Evolutionary conservation across 1,139 yeast genomes (phyloP).

Genomic region (Pichia kudriavzevii): DNA sequence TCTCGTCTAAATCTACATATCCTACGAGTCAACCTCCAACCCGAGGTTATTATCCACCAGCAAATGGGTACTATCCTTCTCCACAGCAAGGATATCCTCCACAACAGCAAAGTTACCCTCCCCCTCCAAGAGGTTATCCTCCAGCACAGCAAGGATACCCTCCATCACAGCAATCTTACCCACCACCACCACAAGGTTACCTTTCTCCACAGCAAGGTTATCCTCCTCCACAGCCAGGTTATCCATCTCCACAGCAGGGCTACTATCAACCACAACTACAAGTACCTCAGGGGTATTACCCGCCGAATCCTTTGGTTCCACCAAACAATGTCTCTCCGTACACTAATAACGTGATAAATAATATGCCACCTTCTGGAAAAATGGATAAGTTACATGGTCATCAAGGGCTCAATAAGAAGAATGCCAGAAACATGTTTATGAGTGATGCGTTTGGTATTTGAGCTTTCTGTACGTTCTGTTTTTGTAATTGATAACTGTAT

Average conservation of each 20-base stretch:
- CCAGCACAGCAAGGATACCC: background rate
- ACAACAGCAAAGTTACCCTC: background rate
- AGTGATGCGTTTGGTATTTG: conserved; percentile 28
- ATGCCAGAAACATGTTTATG: conserved; percentile 28
- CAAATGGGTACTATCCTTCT: too few relatives aligned
- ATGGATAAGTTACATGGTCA: conserved; percentile 24
- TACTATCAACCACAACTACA: conserved; percentile 3
- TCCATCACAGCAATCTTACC: background rate
- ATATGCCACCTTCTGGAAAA: conserved; percentile 22
- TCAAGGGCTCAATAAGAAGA: conserved; percentile 18
- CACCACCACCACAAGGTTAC: background rate
- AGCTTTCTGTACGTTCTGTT: too few relatives aligned
- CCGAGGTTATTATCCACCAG: too few relatives aligned
- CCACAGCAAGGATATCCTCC: conserved; percentile 8
- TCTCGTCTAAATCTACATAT: too few relatives aligned
- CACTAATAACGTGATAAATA: conserved; percentile 19
- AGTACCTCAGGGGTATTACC: background rate
- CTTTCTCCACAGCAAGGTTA: conserved; percentile 3
- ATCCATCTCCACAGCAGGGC: conserved; percentile 1
- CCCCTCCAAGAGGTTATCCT: conserved; percentile 1
- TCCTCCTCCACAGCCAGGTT: conserved; percentile 4
- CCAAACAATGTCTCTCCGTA: conserved; percentile 6
- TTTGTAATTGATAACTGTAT: too few relatives aligned
- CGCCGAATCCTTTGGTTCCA: background rate
- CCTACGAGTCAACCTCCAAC: too few relatives aligned